Evolutionary conservation across 495 filamentous ascomycete species (phyloP).

Genomic region (Thermothielavioides terrestris): DNA sequence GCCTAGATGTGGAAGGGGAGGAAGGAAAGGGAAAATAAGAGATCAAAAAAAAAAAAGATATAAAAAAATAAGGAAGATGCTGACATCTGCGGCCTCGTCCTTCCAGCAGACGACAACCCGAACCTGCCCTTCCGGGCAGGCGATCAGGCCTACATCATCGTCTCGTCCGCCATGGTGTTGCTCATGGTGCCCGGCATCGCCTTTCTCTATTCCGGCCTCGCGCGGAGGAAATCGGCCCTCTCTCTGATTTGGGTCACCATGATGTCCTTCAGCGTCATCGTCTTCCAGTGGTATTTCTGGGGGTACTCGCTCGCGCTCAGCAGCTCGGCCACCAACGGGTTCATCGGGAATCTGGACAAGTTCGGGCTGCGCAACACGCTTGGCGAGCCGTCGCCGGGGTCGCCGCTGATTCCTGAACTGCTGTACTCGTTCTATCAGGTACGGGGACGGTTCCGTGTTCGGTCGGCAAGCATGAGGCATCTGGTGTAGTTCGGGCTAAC

Average conservation of each 20-base stretch:
- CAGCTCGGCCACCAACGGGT: conserved; percentile 66
- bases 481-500: conserved; percentile 4
- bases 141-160: conserved; percentile 76
- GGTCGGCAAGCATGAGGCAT: neutral
- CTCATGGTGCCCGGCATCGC: conserved; percentile 93
- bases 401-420: conserved; percentile 73
- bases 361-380: conserved; percentile 77
- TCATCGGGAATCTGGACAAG: conserved; percentile 79
- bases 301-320: conserved; percentile 92
- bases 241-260: conserved; percentile 93
- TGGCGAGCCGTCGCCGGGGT: conserved; percentile 73
- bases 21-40: too few species aligned
- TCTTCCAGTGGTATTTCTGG: conserved; percentile 99
- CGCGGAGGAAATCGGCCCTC: conserved; percentile 87
- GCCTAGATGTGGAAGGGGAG: too few species aligned
- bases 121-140: conserved; percentile 63
- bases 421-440: conserved; percentile 87
- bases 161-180: conserved; percentile 89
- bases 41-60: neutral
- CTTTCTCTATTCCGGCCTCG: conserved; percentile 98
- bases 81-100: neutral
- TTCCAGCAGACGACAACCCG: conserved; percentile 59
- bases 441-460: neutral
- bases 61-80: neutral
- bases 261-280: conserved; percentile 79